Evolutionary conservation across 306 rosid species (phyloP), one percentile per base, ranked within the genome.

Genomic region (Prunus mongolica): DNA sequence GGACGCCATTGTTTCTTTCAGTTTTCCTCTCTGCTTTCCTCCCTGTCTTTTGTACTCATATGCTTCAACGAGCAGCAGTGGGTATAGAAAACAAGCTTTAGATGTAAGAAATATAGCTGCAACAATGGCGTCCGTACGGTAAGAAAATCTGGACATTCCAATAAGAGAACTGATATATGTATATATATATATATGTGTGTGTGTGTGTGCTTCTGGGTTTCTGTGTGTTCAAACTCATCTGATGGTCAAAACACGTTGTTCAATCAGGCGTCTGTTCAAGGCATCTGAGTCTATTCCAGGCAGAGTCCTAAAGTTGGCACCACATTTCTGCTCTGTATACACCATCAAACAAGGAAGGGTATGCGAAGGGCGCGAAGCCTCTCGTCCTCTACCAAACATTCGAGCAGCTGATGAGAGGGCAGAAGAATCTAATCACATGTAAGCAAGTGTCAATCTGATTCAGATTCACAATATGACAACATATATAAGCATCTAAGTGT

Each of bases 191-290:
- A 6, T 10, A 4, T 28, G 2, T 62, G 34, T 16, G 25, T 32
- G 27, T 67, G 12, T 32, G 32, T 49, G 28, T 57, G 34, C n/a
- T 12, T 30, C n/a, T 78, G 28, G 12, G n/a, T 15, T 27, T 7
- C 22, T 62, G 12, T 62, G 28, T 62, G 20, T 28, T n/a, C 10
- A 28, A 62, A 62, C 67, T 62, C 44, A 28, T 62, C 24, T 16
- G 38, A 60, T 14, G n/a, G 7, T 15, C 44, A 2, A 62, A 60
- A 60, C 18, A 25, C 13, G 8, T 62, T 62, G 44, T 27, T 62
- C 71, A 20, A 67, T 27, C 67, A 82, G 85, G 83, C 67, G 67
- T 27, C 70, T 80, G 49, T 83, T 83, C 78, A 86, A 78, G 83
- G 51, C 51, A 61, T 71, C 75, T 18, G 77, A 80, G 30, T 62